Evolutionary conservation across 306 rosid species (phyloP).

Genomic region (Dryas octopetala): DNA sequence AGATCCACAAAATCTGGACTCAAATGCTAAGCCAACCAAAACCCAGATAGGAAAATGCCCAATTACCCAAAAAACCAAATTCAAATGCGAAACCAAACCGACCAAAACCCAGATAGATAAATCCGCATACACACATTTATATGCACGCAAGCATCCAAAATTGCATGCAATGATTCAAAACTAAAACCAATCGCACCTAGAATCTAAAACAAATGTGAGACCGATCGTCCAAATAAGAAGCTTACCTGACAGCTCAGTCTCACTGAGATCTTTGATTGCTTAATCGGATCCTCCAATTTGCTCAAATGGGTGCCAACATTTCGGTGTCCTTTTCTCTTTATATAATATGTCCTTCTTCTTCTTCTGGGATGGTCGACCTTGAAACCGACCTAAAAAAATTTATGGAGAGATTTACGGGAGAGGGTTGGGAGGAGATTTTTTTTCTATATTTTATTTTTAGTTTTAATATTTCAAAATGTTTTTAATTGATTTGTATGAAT

Average conservation of each 20-base stretch:
- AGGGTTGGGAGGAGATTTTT: too few species aligned
- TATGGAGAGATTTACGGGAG: too few species aligned
- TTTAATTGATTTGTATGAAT: too few species aligned
- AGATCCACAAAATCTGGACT: slow-evolving; percentile 62
- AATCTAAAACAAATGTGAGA: slow-evolving; percentile 42
- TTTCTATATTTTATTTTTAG: too few species aligned
- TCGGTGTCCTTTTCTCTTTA: slow-evolving; percentile 24
- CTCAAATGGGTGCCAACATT: slow-evolving; percentile 61
- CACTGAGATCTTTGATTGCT: slow-evolving; percentile 59
- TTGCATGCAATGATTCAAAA: slow-evolving; percentile 35
- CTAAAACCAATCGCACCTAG: slow-evolving; percentile 30
- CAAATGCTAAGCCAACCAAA: slow-evolving; percentile 33
- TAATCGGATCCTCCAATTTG: slow-evolving; percentile 61
- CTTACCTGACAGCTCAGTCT: slow-evolving; percentile 33
- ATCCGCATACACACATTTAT: slow-evolving; percentile 27
- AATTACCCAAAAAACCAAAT: slow-evolving; percentile 39
- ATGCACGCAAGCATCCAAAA: slow-evolving; percentile 22
- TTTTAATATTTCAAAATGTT: too few species aligned
- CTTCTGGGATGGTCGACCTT: neutral
- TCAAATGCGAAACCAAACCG: slow-evolving; percentile 38
- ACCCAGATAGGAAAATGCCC: slow-evolving; percentile 31
- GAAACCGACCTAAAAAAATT: too few species aligned
- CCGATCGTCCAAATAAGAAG: slow-evolving; percentile 44
- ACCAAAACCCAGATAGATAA: slow-evolving; percentile 33
- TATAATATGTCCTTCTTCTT: slow-evolving; percentile 15